phyloP scores from a whole-genome alignment of 2,329 filamentous ascomycete genomes.

The Lasiodiplodia citricola region DNA sequence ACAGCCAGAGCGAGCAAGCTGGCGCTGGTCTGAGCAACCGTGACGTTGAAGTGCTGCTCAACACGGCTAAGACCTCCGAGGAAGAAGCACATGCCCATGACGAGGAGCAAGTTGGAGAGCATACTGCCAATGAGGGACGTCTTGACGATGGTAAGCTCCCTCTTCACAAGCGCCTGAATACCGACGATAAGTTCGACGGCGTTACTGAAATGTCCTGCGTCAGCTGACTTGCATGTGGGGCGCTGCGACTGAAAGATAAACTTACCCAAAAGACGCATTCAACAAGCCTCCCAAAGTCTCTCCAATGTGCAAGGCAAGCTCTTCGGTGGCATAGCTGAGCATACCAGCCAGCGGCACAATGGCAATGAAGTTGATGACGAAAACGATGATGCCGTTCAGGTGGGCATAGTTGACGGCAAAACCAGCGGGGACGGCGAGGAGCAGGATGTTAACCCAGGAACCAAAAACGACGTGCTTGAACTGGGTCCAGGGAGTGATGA shows the following conservation, averaged over 20 bases:
- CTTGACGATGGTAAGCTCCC: conserved; percentile 83
- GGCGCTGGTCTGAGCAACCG: conserved; percentile 87
- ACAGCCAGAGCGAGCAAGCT: conserved; percentile 80
- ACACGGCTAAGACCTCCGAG: conserved; percentile 77
- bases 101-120: conserved; percentile 85
- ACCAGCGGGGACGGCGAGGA: conserved; percentile 79
- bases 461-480: conserved; percentile 76
- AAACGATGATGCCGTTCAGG: conserved; percentile 59
- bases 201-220: conserved; percentile 60
- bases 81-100: conserved; percentile 93
- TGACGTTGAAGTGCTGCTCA: conserved; percentile 90
- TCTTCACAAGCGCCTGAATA: conserved; percentile 77
- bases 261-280: conserved; percentile 85
- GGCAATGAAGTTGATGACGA: conserved; percentile 91
- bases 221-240: conserved; percentile 32
- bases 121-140: conserved; percentile 92
- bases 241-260: conserved; percentile 31
- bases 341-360: conserved; percentile 89
- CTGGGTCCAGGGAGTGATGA: conserved; percentile 53
- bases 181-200: conserved; percentile 89
- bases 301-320: conserved; percentile 77
- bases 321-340: conserved; percentile 87
- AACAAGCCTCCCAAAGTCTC: conserved; percentile 87
- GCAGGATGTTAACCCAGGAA: conserved; percentile 85
- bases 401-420: conserved; percentile 71